phyloP scores from a whole-genome alignment of 768 basidiomycete species.

The Kwoniella dejecticola region DNA sequence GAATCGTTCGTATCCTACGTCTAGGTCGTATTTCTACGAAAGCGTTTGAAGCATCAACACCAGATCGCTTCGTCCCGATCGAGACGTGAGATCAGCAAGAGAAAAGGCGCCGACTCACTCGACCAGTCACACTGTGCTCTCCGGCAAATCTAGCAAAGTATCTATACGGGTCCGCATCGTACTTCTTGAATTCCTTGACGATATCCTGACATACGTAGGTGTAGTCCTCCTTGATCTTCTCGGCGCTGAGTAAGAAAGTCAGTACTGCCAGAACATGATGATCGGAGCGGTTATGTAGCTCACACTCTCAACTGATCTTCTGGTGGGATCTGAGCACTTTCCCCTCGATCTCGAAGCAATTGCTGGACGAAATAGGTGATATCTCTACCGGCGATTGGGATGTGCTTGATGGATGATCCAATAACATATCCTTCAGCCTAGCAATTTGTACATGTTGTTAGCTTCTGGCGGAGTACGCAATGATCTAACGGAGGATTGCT shows the following conservation, averaged over 20 bases:
- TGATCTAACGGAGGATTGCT: no score
- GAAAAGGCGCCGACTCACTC: constrained; percentile 61
- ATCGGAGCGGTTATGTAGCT: constrained; percentile 16
- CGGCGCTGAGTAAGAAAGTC: constrained; percentile 59
- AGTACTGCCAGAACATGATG: not conserved
- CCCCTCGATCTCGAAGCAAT: constrained; percentile 90
- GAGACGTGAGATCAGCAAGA: not conserved
- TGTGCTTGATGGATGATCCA: constrained; percentile 97
- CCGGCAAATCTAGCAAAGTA: constrained; percentile 92
- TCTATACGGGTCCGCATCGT: constrained; percentile 92
- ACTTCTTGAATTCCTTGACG: constrained; percentile 97
- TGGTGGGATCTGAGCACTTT: constrained; percentile 83
- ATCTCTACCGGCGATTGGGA: constrained; percentile 97
- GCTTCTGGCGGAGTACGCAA: no score
- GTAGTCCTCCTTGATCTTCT: constrained; percentile 96
- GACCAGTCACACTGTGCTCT: constrained; percentile 86
- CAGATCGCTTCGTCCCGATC: not conserved
- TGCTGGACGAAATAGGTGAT: constrained; percentile 96
- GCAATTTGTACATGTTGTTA: not conserved
- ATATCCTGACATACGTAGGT: constrained; percentile 99
- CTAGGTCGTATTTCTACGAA: constrained; percentile 82
- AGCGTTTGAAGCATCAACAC: not conserved
- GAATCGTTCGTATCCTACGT: constrained; percentile 98
- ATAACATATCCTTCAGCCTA: constrained; percentile 96
- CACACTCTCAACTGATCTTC: constrained; percentile 86